Conservation (phyloP, 2,329 filamentous ascomycete species). For the Geosmithia morbida region DNA sequence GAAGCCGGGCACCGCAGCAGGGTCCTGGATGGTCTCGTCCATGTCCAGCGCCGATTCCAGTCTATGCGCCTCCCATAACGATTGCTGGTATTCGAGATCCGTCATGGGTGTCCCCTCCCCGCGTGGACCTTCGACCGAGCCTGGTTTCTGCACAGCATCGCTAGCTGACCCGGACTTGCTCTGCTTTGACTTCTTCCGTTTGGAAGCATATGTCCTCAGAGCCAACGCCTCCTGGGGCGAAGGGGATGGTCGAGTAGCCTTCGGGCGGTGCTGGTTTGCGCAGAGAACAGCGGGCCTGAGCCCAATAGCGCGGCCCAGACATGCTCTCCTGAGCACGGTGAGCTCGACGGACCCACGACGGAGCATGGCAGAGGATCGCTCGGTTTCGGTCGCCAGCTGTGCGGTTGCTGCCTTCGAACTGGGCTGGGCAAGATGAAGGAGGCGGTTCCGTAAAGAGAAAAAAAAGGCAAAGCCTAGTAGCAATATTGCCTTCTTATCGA, state of each 20-base stretch:
- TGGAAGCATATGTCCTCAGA: neutral
- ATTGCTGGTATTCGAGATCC: neutral
- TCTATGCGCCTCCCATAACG: neutral
- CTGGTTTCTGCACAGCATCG: neutral
- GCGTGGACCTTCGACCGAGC: neutral
- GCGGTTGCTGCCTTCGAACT: neutral
- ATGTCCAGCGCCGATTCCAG: neutral
- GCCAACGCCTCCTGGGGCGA: neutral
- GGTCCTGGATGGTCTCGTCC: neutral
- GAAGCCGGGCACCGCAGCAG: too few species aligned
- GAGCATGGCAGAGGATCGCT: neutral
- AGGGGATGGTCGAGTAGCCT: neutral
- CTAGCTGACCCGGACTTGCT: neutral
- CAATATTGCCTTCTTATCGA: neutral
- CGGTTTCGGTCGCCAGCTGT: neutral
- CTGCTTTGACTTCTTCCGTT: neutral
- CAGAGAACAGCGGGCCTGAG: neutral
- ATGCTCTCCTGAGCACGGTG: neutral
- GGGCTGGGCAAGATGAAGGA: neutral
- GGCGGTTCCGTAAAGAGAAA: neutral
- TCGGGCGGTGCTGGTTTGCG: neutral
- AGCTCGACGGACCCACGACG: neutral
- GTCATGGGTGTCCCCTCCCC: neutral
- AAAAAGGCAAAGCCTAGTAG: neutral
- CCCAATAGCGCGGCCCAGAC: neutral